Evolutionary conservation across 176 grass and related monocot species (phyloP), one percentile per base, ranked within the genome.

Genomic region (Paspalum vaginatum): DNA sequence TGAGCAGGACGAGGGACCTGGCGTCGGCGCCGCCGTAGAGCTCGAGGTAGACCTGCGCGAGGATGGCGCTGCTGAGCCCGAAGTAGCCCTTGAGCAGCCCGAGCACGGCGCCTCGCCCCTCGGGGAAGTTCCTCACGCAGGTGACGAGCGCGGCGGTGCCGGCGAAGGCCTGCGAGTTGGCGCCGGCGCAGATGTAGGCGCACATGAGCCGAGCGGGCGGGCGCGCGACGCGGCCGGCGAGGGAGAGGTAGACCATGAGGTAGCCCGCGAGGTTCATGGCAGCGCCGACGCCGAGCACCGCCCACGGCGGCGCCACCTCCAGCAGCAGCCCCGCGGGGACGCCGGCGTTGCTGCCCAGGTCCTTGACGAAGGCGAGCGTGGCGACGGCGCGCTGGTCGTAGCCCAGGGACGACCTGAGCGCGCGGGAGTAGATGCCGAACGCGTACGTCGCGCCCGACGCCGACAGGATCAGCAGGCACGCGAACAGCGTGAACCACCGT

Each of bases 81-180:
- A 93, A 86, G 67, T 83, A 97, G 0, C 88, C 93, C 50, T 93
- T 97, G 42, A 89, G 77, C 37, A 97, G 37, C 0, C 88, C 88
- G 13, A 90, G 72, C 57, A 90, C 88, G 48, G 80, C 55, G 15
- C 89, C 85, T n/a, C 89, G 80, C n/a, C 57, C 51, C 70, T 78
- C 89, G 0, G 91, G 91, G 70, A 97, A 97, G 84, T 91, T 93
- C 79, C 83, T 70, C 65, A 97, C 91, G 74, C 84, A 91, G 56
- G 67, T 91, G 47, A 97, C 91, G 18, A 97, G 86, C n/a, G 87
- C 89, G 18, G 87, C 91, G 43, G 93, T 97, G 65, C 76, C 74
- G 55, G 80, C 39, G 56, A 84, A 91, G 11, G 88, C 54, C 66
- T 82, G 81, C 14, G 67, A 88, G 59, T 88, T 85, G 65, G 89